A percentile compares a stretch with the other conserved stretches of the same genome.
Evolutionary conservation across 306 rosid genomes (phyloP).

Genomic region (Trifolium subterraneum): DNA sequence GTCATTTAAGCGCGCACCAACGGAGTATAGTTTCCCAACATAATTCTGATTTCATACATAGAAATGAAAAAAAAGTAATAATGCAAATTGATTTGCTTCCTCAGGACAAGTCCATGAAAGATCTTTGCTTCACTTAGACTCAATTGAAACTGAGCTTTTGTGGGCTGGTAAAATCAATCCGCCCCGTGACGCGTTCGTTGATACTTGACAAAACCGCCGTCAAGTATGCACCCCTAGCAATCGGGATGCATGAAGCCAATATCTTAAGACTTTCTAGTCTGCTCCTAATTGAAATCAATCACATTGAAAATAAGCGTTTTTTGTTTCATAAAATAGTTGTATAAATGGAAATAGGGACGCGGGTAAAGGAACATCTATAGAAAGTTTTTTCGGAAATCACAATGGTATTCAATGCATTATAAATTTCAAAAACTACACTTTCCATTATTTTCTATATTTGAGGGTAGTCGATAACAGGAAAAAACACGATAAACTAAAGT

Average conservation of each 20-base stretch:
- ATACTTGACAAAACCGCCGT: too few relatives aligned
- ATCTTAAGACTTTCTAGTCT: constrained; percentile 1
- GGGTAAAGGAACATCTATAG: not conserved
- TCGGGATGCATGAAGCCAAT: constrained; percentile 21
- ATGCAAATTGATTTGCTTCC: not conserved
- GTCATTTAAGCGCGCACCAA: not conserved
- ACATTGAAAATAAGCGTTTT: not conserved
- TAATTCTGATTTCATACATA: not conserved
- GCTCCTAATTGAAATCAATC: constrained; percentile 8
- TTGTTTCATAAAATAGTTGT: constrained; percentile 3
- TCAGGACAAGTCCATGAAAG: not conserved
- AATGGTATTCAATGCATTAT: not conserved
- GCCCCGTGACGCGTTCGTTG: too few relatives aligned
- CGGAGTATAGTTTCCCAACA: not conserved
- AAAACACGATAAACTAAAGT: not conserved
- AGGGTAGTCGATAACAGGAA: not conserved
- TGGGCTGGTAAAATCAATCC: too few relatives aligned
- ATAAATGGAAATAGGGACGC: constrained; percentile 2
- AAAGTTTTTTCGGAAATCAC: not conserved
- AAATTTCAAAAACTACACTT: not conserved
- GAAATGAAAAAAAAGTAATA: not conserved
- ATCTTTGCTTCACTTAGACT: not conserved
- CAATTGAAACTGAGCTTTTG: too few relatives aligned
- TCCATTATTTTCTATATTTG: not conserved
- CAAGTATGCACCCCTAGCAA: not conserved